Evolutionary conservation across 768 basidiomycete genomes (phyloP), one percentile per base, ranked within the genome.

Genomic region (Cyclocybe cylindracea): DNA sequence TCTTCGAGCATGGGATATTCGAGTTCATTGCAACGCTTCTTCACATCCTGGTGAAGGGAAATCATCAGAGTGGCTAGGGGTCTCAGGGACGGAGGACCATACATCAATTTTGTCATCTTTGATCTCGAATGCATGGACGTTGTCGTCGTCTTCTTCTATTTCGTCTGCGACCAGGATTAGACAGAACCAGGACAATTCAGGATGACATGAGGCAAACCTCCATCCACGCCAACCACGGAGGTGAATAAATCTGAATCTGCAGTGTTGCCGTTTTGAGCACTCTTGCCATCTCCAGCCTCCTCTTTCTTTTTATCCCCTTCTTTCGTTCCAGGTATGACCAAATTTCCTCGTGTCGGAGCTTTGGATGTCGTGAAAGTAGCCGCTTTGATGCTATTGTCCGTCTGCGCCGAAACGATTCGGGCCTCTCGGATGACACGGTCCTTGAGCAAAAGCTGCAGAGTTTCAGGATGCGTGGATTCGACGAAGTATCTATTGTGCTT

Each of bases 1-100:
- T 99, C 97, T 68, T 99, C 97, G 39, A 99, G 78, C 86, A 98
- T 97, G 7, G 97, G 97, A 58, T 95, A 93, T 65, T 98, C 94
- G 36, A 98, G 80, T 60, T 97, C 96, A 62, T 94, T 94, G 66
- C 97, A 98, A 35, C 94, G 87, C 61, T 91, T 91, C 73, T 98
- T 96, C 55, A 99, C 94, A 58, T 91, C 91, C 93, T 96, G 57
- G 10, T 43, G 8, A 54, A 16, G 51, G 24, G 24, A 24, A 24
- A 24, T 5, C 34, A 32, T 50, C 38, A 52, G 40, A 59, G 46
- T 34, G 29, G 10, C 5, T 16, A 46, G 44, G 11, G 33, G 43
- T 7, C 18, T 29, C 33, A 54, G 18, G 42, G 3, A 55, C n/a
- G 33, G 42, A 55, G 61, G 19, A 11, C 34, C 83, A 56, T 51